Evolutionary conservation across 352 stramenopile species (phyloP).

Genomic region (Phytopythium oedochilum): DNA sequence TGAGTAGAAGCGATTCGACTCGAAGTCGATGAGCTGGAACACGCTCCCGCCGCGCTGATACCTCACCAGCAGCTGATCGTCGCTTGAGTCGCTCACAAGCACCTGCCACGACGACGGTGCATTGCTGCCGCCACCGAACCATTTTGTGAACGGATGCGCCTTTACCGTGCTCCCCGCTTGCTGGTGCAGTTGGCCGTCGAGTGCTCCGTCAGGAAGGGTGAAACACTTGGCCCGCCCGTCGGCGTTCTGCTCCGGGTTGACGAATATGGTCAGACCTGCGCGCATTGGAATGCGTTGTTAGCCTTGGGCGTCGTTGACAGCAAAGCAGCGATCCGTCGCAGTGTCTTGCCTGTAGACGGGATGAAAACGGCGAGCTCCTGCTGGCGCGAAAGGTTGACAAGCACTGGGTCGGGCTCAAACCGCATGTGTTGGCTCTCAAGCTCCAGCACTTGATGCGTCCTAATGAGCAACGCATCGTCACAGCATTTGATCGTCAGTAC

Average conservation of each 20-base stretch:
- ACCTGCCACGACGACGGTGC: constrained; percentile 13
- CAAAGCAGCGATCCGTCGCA: too few relatives aligned
- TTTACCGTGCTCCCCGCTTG: constrained; percentile 11
- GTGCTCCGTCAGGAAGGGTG: constrained; percentile 41
- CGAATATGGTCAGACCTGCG: constrained; percentile 39
- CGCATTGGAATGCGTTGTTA: background rate
- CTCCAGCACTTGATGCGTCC: constrained; percentile 47
- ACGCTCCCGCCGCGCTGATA: constrained; percentile 46
- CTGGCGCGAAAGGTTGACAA: constrained; percentile 37
- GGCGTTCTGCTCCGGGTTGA: constrained; percentile 26
- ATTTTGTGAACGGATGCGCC: constrained; percentile 42
- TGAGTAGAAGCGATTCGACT: constrained; percentile 30
- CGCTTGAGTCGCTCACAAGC: constrained; percentile 14
- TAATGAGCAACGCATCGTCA: constrained; percentile 7
- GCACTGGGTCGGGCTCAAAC: constrained; percentile 44
- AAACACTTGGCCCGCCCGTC: constrained; percentile 49
- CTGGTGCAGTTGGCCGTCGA: constrained; percentile 42
- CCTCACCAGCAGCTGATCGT: constrained; percentile 31
- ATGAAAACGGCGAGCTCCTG: constrained; percentile 53
- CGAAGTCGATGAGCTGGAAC: constrained; percentile 54
- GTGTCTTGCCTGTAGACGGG: constrained; percentile 34
- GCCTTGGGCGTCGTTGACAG: too few relatives aligned
- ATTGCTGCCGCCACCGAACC: constrained; percentile 22
- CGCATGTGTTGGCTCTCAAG: constrained; percentile 69
- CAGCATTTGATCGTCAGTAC: too few relatives aligned